These are phyloP conservation scores for Ogataea pignaliae DNA, from an alignment of 805 yeast species.

Conservation along the genomic window DNA sequence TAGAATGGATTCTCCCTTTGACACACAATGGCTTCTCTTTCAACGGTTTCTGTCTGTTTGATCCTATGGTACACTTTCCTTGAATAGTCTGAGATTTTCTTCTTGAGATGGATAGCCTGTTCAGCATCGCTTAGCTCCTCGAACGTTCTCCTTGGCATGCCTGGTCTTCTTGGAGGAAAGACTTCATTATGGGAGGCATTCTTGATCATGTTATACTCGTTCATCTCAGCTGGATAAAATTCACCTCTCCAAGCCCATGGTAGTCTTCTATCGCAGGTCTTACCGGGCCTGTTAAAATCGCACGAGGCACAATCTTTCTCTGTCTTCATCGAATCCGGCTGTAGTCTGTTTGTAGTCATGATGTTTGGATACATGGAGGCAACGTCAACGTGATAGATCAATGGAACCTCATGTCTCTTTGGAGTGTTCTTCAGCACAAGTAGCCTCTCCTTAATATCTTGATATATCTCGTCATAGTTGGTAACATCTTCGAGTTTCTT, in stretches of 20 bases:
- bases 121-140: slow-evolving; percentile 74
- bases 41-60: slow-evolving; percentile 77
- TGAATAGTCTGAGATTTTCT: slow-evolving; percentile 78
- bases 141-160: slow-evolving; percentile 57
- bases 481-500: slow-evolving; percentile 70
- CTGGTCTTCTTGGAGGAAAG: slow-evolving; percentile 59
- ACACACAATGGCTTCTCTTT: slow-evolving; percentile 90
- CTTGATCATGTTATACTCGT: slow-evolving; percentile 87
- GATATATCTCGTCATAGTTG: slow-evolving; percentile 72
- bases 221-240: slow-evolving; percentile 83
- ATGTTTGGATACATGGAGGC: slow-evolving; percentile 99
- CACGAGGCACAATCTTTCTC: slow-evolving; percentile 97
- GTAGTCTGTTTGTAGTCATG: slow-evolving; percentile 95
- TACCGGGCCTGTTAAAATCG: slow-evolving; percentile 94
- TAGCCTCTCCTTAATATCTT: slow-evolving; percentile 50
- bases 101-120: slow-evolving; percentile 70
- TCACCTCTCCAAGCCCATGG: slow-evolving; percentile 99
- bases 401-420: slow-evolving; percentile 68
- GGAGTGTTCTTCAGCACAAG: slow-evolving; percentile 59
- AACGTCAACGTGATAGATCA: slow-evolving; percentile 96
- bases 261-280: slow-evolving; percentile 82
- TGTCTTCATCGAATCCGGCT: slow-evolving; percentile 95
- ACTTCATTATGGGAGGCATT: slow-evolving; percentile 75
- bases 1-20: slow-evolving; percentile 98
- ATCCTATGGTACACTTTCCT: slow-evolving; percentile 79